Base-by-base conservation (phyloP, 2,329 filamentous ascomycete species). In the Orbilia javanica region DNA sequence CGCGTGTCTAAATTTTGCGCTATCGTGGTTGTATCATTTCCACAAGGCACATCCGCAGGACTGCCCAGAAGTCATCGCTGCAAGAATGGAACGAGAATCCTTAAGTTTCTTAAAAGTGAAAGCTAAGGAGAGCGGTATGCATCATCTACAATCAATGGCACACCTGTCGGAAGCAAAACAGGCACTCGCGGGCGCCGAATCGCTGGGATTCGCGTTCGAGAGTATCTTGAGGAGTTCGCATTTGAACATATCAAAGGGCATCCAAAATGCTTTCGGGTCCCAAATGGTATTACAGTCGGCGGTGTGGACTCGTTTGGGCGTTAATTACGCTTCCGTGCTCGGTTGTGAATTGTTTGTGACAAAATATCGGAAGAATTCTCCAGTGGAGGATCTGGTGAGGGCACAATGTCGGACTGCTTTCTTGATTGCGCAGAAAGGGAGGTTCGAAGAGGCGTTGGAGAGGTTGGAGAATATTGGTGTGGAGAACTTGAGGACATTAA, bases 11-110 rank as follows among this genome's bases (percentile, higher is more conserved):
- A 98, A 97, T 84, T 98, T 97, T 84, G 93, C 94, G 34, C 88
- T 99, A 79, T 97, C 94, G 82, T 99, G 96, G 96, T 87, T 98
- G 1, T 96, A 96, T 82, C 93, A 97, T 82, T 96, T 97, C 81
- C 92, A 91, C n/a, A 93, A 93, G 82, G 90, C 92, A 0, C 94
- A 95, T 81, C 92, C 94, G 0, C 80, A 88, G 87, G 60, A 88
- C 90, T 64, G 86, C 92, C 4, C 91, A 91, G 79, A 90, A 91
- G 44, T 90, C 88, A 81, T 93, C 90, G 72, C 90, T 93, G 87
- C 86, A 94, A 7, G 93, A 91, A 91, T 90, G 36, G 92, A 94
- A 66, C 91, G 91, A 80, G 94, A 97, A 82, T 93, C 90, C 0
- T 87, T 97, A 5, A 88, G 90, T 0, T 97, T 96, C 81, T 87